phyloP scores from a whole-genome alignment of 2,329 filamentous ascomycete genomes.

The Aspergillus sojae region DNA sequence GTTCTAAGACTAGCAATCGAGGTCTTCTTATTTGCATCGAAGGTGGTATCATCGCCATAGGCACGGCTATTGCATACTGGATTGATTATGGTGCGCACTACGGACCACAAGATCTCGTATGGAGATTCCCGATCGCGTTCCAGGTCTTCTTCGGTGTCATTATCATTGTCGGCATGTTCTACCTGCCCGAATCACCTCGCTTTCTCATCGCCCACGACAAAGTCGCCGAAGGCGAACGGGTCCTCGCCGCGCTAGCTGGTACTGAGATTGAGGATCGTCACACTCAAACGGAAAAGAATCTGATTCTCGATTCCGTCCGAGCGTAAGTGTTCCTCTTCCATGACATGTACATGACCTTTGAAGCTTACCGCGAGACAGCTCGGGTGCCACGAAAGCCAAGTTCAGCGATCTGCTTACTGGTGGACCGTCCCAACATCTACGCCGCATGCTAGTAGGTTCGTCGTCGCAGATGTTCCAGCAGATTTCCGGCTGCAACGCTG shows the following conservation, averaged over 20 bases:
- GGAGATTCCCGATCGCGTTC: conserved; percentile 24
- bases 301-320: conserved; percentile 16
- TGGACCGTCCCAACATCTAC: conserved; percentile 17
- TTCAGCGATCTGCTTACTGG: conserved; percentile 19
- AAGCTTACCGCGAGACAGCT: conserved; percentile 6
- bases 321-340: conserved; percentile 8
- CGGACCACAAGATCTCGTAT: conserved; percentile 15
- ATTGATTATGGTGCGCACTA: conserved; percentile 22
- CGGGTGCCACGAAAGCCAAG: conserved; percentile 5
- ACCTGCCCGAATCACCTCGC: conserved; percentile 22
- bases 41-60: conserved; percentile 21
- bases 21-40: conserved; percentile 24
- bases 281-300: conserved; percentile 16
- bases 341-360: neutral
- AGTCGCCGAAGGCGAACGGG: conserved; percentile 17
- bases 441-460: conserved; percentile 19
- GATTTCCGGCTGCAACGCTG: conserved; percentile 21
- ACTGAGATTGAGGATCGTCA: conserved; percentile 14
- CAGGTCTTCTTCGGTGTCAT: conserved; percentile 20
- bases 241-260: conserved; percentile 15
- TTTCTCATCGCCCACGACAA: conserved; percentile 21
- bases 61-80: conserved; percentile 23
- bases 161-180: conserved; percentile 21
- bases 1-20: conserved; percentile 21
- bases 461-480: conserved; percentile 20